These are phyloP conservation scores for Asterella californica DNA, from an alignment of 225 moss, liverwort and hornwort genomes.

Conservation along the genomic window DNA sequence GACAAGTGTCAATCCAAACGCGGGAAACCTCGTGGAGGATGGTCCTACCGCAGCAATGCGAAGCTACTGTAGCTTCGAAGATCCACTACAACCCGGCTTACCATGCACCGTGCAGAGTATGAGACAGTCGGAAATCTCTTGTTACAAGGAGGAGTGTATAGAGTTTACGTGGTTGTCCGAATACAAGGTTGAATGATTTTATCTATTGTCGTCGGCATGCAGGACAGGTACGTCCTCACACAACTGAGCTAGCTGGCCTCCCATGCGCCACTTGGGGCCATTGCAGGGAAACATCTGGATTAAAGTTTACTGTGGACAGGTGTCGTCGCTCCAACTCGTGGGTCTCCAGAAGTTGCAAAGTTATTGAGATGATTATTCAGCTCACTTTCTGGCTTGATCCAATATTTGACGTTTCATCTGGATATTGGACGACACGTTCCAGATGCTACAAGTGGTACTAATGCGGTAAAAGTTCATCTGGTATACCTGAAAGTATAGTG, in stretches of 20 bases:
- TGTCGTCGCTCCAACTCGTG: neutral
- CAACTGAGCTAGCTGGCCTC: neutral
- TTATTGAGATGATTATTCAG: no score
- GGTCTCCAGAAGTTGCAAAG: no score
- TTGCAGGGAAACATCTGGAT: neutral
- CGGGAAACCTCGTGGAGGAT: neutral
- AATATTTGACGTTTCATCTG: no score
- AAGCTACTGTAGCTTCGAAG: no score
- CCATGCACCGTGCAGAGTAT: no score
- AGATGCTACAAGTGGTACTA: no score
- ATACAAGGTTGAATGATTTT: neutral
- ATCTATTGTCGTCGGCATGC: constrained; percentile 2
- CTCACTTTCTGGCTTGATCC: no score
- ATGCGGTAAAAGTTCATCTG: no score
- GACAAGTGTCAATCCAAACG: constrained; percentile 6
- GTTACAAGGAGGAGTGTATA: neutral
- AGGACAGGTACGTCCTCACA: neutral
- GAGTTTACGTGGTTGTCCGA: neutral
- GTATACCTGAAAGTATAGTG: no score
- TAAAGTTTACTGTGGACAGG: neutral
- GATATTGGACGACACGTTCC: no score
- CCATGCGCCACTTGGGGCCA: neutral
- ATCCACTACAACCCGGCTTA: neutral
- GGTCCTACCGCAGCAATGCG: neutral
- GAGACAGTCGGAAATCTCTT: neutral